phyloP scores from a whole-genome alignment of 805 yeast species.

The Cyberlindnera nakhonratchasimensis region DNA sequence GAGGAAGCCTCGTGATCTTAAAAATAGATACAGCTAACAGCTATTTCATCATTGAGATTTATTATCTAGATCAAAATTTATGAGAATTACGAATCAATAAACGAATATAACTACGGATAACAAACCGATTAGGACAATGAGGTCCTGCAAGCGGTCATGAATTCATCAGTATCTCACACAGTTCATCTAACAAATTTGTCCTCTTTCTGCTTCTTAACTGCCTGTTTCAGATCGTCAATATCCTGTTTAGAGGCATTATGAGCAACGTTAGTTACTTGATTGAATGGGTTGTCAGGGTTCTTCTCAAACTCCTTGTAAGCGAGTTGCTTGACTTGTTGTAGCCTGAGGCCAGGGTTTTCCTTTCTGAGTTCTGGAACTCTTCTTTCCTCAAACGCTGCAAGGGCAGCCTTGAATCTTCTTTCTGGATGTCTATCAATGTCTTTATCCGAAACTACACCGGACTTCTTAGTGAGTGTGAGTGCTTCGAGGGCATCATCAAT shows the following conservation, averaged over 20 bases:
- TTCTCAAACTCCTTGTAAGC: constrained; percentile 78
- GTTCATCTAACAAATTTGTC: constrained; percentile 17
- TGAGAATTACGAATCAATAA: background rate
- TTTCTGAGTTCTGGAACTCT: constrained; percentile 69
- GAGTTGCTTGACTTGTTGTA: constrained; percentile 73
- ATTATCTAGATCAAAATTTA: too few species aligned
- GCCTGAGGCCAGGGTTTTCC: constrained; percentile 77
- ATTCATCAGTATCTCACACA: constrained; percentile 1
- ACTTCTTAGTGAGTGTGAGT: constrained; percentile 57
- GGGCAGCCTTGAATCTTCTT: constrained; percentile 81
- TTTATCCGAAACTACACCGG: constrained; percentile 52
- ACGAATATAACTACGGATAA: background rate
- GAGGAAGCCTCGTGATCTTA: too few species aligned
- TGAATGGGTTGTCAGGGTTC: constrained; percentile 79
- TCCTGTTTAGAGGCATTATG: constrained; percentile 62
- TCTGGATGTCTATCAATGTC: constrained; percentile 86
- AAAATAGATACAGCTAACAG: too few species aligned
- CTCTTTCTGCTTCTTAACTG: constrained; percentile 50
- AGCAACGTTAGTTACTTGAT: constrained; percentile 56
- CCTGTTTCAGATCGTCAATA: constrained; percentile 42
- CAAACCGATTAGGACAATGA: background rate
- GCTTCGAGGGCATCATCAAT: constrained; percentile 79
- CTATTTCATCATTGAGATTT: too few species aligned
- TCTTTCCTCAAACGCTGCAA: constrained; percentile 63
- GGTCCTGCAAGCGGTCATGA: background rate